These are phyloP conservation scores for Antrodiella citrinella DNA, from an alignment of 768 basidiomycete species.

Conservation along the genomic window DNA sequence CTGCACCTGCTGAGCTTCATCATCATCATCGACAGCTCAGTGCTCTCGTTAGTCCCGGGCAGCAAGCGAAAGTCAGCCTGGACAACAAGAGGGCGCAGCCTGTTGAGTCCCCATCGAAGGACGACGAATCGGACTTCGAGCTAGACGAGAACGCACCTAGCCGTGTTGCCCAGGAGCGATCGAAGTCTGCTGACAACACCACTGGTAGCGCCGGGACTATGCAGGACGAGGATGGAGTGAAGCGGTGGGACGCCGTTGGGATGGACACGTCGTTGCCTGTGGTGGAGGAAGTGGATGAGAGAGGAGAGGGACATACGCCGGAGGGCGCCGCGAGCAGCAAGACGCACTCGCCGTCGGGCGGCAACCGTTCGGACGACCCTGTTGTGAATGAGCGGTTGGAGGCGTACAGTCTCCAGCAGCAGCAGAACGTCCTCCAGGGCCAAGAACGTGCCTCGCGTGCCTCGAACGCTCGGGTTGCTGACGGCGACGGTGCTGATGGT, in stretches of 20 bases:
- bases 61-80: conserved; percentile 8
- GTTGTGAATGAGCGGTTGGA: neutral
- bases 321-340: too few species aligned
- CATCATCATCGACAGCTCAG: conserved; percentile 26
- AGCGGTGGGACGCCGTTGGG: conserved; percentile 5
- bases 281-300: conserved; percentile 19
- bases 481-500: conserved; percentile 13
- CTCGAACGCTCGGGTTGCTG: conserved; percentile 2
- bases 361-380: neutral
- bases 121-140: conserved; percentile 22
- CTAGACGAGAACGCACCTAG: conserved; percentile 34
- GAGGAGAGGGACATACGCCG: conserved; percentile 1
- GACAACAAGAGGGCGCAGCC: conserved; percentile 4
- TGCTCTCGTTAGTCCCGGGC: conserved; percentile 23
- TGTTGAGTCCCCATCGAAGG: conserved; percentile 5
- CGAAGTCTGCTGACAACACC: neutral
- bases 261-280: conserved; percentile 7
- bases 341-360: neutral
- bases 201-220: neutral
- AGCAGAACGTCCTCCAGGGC: neutral
- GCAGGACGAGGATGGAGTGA: conserved; percentile 5
- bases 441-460: neutral
- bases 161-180: conserved; percentile 23
- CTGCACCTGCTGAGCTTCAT: conserved; percentile 50
- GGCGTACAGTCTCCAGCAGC: neutral